Conservation (phyloP, 2,329 filamentous ascomycete genomes). For the Shiraia sp. region DNA sequence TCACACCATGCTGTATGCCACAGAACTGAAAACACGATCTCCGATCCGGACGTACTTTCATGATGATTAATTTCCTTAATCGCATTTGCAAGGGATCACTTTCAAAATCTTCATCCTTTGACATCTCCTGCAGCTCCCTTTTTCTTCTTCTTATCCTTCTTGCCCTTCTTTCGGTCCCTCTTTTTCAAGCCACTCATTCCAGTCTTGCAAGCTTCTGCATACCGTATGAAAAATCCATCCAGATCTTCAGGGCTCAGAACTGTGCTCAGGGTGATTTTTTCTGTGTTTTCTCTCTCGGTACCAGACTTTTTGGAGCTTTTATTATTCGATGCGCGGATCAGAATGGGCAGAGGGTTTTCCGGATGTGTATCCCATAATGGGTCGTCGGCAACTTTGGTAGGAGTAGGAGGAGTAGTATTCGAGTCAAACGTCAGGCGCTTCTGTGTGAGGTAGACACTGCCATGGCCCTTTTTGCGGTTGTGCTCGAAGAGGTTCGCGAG, state of each 20-base stretch:
- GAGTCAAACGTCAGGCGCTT: slow-evolving; percentile 63
- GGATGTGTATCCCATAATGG: slow-evolving; percentile 65
- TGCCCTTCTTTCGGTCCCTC: slow-evolving; percentile 84
- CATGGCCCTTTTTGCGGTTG: slow-evolving; percentile 70
- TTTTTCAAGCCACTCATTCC: slow-evolving; percentile 93
- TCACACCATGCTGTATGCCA: no score
- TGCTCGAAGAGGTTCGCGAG: slow-evolving; percentile 69
- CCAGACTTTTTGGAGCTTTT: slow-evolving; percentile 56
- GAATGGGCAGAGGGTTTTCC: slow-evolving; percentile 66
- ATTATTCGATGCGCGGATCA: slow-evolving; percentile 85
- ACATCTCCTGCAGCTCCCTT: slow-evolving; percentile 48
- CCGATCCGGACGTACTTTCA: no score
- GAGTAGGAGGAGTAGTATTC: slow-evolving; percentile 39
- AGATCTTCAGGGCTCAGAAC: slow-evolving; percentile 76
- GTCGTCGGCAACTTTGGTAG: slow-evolving; percentile 51
- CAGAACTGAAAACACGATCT: no score
- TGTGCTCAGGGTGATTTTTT: slow-evolving; percentile 79
- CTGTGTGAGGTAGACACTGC: slow-evolving; percentile 74
- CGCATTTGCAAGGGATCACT: no score
- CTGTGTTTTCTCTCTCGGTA: slow-evolving; percentile 47
- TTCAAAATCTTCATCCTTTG: slow-evolving; percentile 24
- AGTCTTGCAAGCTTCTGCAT: slow-evolving; percentile 87
- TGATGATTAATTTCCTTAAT: no score
- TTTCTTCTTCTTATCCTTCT: slow-evolving; percentile 74
- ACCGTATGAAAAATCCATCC: slow-evolving; percentile 79